A percentile compares a stretch with the other conserved stretches of the same genome.
Evolutionary conservation across 768 basidiomycete genomes (phyloP).

Genomic region (Chalciporus chontae): DNA sequence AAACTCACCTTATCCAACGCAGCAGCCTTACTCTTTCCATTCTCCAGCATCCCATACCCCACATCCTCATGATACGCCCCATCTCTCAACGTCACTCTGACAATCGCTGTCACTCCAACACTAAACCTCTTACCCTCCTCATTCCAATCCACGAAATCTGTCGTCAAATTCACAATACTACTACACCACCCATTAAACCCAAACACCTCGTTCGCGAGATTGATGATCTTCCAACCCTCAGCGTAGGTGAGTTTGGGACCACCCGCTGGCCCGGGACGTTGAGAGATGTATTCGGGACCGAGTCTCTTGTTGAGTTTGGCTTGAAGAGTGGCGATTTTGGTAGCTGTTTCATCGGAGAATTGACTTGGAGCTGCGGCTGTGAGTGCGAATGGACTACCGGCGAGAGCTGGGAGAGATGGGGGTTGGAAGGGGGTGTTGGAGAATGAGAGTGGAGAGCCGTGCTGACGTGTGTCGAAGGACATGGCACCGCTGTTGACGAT

Average conservation of each 20-base stretch:
- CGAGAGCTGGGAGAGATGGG: constrained; percentile 1
- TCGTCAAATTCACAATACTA: constrained; percentile 66
- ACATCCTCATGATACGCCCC: constrained; percentile 92
- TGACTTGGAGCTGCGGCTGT: constrained; percentile 3
- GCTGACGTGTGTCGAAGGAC: constrained; percentile 60
- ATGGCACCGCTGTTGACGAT: constrained; percentile 52
- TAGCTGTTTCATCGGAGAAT: constrained; percentile 58
- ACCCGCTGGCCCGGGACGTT: constrained; percentile 82
- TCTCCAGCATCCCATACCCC: constrained; percentile 87
- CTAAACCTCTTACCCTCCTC: constrained; percentile 63
- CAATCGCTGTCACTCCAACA: constrained; percentile 79
- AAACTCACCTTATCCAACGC: constrained; percentile 85
- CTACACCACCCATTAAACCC: constrained; percentile 98
- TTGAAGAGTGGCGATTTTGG: constrained; percentile 70
- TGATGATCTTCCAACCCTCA: constrained; percentile 98
- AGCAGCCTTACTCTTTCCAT: constrained; percentile 76
- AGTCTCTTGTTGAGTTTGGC: constrained; percentile 82
- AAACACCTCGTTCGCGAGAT: constrained; percentile 97
- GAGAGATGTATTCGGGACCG: constrained; percentile 91
- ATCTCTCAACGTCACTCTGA: constrained; percentile 83
- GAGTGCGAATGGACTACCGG: background rate
- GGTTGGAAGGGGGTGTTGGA: constrained; percentile 1
- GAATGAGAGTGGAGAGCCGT: constrained; percentile 33
- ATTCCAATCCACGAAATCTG: constrained; percentile 74
- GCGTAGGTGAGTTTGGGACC: constrained; percentile 89